Conservation (phyloP, 441 rosid genomes). For the Lepidium campestre region DNA sequence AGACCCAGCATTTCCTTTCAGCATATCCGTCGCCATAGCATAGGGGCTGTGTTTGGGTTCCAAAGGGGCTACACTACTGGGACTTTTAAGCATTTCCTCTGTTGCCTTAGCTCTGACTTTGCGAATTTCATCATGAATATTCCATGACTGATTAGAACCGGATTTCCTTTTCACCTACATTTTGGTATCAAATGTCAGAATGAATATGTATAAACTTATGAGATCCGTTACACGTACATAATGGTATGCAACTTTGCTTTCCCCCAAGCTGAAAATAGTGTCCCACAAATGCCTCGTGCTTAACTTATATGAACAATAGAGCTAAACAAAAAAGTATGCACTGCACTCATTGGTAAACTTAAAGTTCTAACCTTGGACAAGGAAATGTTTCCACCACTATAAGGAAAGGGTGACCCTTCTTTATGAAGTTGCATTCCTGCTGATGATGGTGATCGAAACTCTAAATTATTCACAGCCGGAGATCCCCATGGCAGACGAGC, state of each 20-base stretch:
- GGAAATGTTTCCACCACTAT: constrained; percentile 28
- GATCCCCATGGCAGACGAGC: constrained; percentile 72
- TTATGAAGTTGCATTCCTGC: constrained; percentile 37
- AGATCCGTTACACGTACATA: neutral
- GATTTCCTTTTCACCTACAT: constrained; percentile 55
- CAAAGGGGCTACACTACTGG: constrained; percentile 39
- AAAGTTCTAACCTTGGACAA: constrained; percentile 49
- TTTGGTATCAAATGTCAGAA: constrained; percentile 23
- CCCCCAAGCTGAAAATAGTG: neutral
- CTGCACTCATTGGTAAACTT: neutral
- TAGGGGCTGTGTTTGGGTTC: constrained; percentile 32
- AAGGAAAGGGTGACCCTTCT: constrained; percentile 39
- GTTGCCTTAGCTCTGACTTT: constrained; percentile 88
- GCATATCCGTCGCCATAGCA: neutral
- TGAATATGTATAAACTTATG: neutral
- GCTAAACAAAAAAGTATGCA: constrained; percentile 12
- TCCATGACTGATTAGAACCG: constrained; percentile 61
- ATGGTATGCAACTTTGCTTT: constrained; percentile 5
- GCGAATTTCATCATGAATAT: constrained; percentile 76
- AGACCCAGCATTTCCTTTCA: constrained; percentile 17
- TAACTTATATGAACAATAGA: constrained; percentile 11
- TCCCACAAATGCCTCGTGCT: constrained; percentile 16
- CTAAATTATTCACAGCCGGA: constrained; percentile 38
- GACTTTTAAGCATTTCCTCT: constrained; percentile 67
- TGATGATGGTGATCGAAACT: constrained; percentile 41